Evolutionary conservation across 2,329 filamentous ascomycete genomes (phyloP).

Genomic region (Didymella glomerata): DNA sequence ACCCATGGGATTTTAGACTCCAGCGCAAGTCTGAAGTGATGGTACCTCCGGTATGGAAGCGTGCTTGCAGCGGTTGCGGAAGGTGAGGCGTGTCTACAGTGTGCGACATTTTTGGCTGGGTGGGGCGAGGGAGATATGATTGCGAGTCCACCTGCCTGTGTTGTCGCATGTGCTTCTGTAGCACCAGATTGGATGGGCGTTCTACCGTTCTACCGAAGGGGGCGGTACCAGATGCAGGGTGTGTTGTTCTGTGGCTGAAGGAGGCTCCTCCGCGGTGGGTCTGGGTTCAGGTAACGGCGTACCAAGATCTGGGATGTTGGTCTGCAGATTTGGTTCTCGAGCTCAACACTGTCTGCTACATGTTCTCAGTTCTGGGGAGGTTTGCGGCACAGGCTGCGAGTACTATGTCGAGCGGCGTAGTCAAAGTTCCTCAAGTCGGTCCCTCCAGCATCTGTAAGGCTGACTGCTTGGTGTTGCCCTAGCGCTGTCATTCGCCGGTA

Average conservation of each 20-base stretch:
- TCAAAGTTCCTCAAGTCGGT: not conserved
- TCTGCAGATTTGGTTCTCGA: too few species aligned
- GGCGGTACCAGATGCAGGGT: not conserved
- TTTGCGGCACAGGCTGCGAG: too few species aligned
- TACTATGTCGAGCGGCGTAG: too few species aligned
- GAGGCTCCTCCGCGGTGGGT: slow-evolving; percentile 8
- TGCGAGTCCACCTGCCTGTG: not conserved
- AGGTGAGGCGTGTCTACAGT: too few species aligned
- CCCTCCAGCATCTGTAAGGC: slow-evolving; percentile 4
- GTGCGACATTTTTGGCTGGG: not conserved
- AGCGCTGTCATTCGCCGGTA: slow-evolving; percentile 2
- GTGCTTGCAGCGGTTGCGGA: not conserved
- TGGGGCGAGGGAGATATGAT: not conserved
- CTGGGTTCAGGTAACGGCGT: slow-evolving; percentile 6
- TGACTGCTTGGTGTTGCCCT: slow-evolving; percentile 2
- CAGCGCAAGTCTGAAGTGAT: not conserved
- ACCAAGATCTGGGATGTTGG: not conserved
- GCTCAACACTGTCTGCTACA: too few species aligned
- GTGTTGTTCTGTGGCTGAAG: slow-evolving; percentile 9
- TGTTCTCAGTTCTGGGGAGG: too few species aligned
- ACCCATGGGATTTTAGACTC: slow-evolving; percentile 4
- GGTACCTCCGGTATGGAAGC: not conserved
- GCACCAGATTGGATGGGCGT: not conserved
- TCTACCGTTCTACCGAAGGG: not conserved
- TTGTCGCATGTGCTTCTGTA: not conserved